phyloP scores from a whole-genome alignment of 192 early-diverging fungal species.

The Rhizophlyctis rosea region DNA sequence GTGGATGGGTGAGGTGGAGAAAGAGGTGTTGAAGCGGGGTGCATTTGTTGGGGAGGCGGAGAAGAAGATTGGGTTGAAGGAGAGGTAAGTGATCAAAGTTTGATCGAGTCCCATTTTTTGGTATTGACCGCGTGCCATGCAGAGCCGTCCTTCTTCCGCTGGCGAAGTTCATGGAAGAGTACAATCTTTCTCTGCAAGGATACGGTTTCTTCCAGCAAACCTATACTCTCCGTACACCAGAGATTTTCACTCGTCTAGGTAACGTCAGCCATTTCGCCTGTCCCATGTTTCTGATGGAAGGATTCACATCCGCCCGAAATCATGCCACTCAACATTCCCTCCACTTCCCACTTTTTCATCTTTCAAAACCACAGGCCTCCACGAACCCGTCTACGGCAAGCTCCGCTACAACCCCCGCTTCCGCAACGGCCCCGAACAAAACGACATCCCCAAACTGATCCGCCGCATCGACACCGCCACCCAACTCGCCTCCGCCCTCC shows the following conservation, averaged over 20 bases:
- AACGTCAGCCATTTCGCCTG: too few relatives aligned
- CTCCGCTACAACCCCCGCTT: slow-evolving; percentile 22
- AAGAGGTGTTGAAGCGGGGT: neutral
- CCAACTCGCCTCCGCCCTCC: slow-evolving; percentile 16
- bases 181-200: slow-evolving; percentile 36
- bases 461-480: slow-evolving; percentile 24
- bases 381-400: slow-evolving; percentile 49
- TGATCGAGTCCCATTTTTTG: neutral
- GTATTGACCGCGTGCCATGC: neutral
- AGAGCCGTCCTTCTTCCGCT: slow-evolving; percentile 36
- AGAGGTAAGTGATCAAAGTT: slow-evolving; percentile 17
- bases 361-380: slow-evolving; percentile 38
- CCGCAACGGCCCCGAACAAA: neutral
- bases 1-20: neutral
- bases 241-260: slow-evolving; percentile 43
- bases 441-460: slow-evolving; percentile 15
- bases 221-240: slow-evolving; percentile 45
- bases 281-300: too few relatives aligned
- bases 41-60: slow-evolving; percentile 19
- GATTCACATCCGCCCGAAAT: too few relatives aligned
- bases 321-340: too few relatives aligned
- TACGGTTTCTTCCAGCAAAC: slow-evolving; percentile 43
- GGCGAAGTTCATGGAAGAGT: slow-evolving; percentile 31
- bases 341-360: too few relatives aligned
- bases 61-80: slow-evolving; percentile 24